These are phyloP conservation scores for Tricholoma terreum DNA, from an alignment of 768 basidiomycete genomes.

Conservation along the genomic window DNA sequence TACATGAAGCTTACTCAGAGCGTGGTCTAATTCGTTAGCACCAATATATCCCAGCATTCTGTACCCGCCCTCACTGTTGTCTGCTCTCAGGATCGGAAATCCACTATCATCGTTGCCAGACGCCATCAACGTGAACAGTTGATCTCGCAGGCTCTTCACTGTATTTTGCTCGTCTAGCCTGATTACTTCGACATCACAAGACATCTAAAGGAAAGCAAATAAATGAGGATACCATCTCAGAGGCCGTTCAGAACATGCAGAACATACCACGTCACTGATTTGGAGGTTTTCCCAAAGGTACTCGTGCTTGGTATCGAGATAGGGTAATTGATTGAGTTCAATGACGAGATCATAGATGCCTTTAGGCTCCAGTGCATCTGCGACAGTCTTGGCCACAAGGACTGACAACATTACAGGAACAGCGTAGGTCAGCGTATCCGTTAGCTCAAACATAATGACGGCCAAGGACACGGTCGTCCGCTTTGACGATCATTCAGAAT, in stretches of 20 bases:
- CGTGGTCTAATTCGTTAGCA: conserved; percentile 91
- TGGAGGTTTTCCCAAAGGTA: conserved; percentile 81
- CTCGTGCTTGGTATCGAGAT: conserved; percentile 87
- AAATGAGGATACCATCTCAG: background rate
- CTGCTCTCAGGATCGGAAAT: conserved; percentile 77
- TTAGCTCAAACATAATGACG: conserved; percentile 95
- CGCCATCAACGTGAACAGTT: conserved; percentile 56
- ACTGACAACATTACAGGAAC: conserved; percentile 88
- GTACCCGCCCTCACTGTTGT: conserved; percentile 41
- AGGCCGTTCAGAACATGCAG: background rate
- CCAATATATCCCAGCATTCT: conserved; percentile 90
- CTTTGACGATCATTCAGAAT: conserved; percentile 29
- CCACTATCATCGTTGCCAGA: conserved; percentile 74
- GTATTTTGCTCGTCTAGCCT: conserved; percentile 72
- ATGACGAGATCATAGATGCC: conserved; percentile 98
- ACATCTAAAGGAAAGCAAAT: conserved; percentile 44
- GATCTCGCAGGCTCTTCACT: conserved; percentile 68
- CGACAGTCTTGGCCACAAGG: conserved; percentile 87
- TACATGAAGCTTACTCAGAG: conserved; percentile 57
- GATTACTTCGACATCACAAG: conserved; percentile 67
- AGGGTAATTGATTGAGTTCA: conserved; percentile 87
- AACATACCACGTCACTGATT: conserved; percentile 73
- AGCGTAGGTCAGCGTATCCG: conserved; percentile 88
- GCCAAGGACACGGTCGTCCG: conserved; percentile 90
- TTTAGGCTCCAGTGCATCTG: conserved; percentile 85